These are phyloP conservation scores for Talaromyces funiculosus DNA, from an alignment of 2,329 filamentous ascomycete species.

Conservation along the genomic window DNA sequence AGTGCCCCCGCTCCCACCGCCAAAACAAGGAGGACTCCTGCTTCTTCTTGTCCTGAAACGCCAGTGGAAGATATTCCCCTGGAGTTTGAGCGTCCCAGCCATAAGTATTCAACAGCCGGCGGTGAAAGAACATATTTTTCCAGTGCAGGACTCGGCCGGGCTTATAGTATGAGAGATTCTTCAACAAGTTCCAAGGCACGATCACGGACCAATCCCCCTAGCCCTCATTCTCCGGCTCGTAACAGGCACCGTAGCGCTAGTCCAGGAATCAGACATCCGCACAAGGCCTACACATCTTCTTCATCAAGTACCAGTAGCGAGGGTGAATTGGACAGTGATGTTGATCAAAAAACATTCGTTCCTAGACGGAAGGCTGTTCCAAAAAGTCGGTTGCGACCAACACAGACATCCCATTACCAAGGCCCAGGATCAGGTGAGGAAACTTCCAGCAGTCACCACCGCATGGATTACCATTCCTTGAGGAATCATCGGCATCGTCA, in stretches of 20 bases:
- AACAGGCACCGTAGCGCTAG: constrained; percentile 41
- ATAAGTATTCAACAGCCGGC: constrained; percentile 49
- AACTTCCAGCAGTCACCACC: constrained; percentile 16
- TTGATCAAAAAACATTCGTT: constrained; percentile 5
- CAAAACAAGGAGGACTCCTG: constrained; percentile 37
- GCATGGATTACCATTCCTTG: constrained; percentile 7
- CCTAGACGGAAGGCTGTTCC: constrained; percentile 39
- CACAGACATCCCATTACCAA: constrained; percentile 25
- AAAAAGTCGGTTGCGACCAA: constrained; percentile 31
- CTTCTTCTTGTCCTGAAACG: constrained; percentile 18
- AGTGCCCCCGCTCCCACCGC: constrained; percentile 37
- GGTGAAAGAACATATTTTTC: constrained; percentile 55
- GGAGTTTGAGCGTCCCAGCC: constrained; percentile 48
- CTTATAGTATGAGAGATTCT: constrained; percentile 49
- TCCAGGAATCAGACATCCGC: constrained; percentile 34
- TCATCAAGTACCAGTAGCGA: constrained; percentile 37
- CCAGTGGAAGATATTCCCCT: constrained; percentile 25
- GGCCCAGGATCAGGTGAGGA: constrained; percentile 29
- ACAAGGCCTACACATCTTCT: constrained; percentile 28
- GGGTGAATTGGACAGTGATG: constrained; percentile 21
- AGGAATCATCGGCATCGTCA: constrained; percentile 11
- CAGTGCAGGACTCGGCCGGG: constrained; percentile 47
- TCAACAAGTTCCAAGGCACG: constrained; percentile 33
- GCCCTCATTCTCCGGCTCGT: constrained; percentile 25
- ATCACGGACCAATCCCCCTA: constrained; percentile 32